Percentiles rank a stretch among this genome's conserved stretches.
Conservation (phyloP, 257 asterid species). For the Marsdenia floribunda region DNA sequence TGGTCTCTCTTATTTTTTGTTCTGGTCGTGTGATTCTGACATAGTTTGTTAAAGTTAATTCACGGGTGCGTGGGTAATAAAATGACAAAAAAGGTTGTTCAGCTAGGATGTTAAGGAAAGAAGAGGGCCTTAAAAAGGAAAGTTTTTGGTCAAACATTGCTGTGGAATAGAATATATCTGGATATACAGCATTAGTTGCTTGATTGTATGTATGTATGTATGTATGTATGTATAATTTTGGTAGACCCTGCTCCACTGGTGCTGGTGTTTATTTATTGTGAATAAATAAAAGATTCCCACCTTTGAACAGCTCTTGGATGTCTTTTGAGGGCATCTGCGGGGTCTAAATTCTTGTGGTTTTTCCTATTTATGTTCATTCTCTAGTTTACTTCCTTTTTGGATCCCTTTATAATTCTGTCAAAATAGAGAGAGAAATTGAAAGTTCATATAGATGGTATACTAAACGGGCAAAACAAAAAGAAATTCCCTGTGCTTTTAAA, state of each 20-base stretch:
- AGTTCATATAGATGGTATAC: neutral
- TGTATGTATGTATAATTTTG: neutral
- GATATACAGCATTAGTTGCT: neutral
- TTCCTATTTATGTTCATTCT: slow-evolving; percentile 20
- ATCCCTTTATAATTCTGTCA: slow-evolving; percentile 25
- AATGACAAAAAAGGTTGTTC: neutral
- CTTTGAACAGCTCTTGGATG: slow-evolving; percentile 7
- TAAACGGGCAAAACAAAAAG: slow-evolving; percentile 33
- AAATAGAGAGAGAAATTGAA: slow-evolving; percentile 8
- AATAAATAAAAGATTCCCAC: neutral
- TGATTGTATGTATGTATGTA: neutral
- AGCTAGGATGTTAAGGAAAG: slow-evolving; percentile 5
- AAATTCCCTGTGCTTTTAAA: slow-evolving; percentile 27
- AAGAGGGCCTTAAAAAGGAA: slow-evolving; percentile 3
- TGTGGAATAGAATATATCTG: slow-evolving; percentile 2
- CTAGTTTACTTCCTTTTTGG: slow-evolving; percentile 27
- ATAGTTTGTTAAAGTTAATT: neutral
- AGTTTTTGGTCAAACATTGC: neutral
- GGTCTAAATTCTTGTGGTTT: slow-evolving; percentile 11
- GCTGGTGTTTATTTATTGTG: neutral
- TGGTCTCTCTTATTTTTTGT: neutral
- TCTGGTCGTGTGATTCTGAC: neutral
- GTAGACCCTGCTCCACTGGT: slow-evolving; percentile 1
- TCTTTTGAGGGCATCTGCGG: slow-evolving; percentile 6
- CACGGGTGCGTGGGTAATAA: neutral